Evolutionary conservation across 176 grass and related monocot genomes (phyloP), one percentile per base, ranked within the genome.

Genomic region (Triticum turgidum): DNA sequence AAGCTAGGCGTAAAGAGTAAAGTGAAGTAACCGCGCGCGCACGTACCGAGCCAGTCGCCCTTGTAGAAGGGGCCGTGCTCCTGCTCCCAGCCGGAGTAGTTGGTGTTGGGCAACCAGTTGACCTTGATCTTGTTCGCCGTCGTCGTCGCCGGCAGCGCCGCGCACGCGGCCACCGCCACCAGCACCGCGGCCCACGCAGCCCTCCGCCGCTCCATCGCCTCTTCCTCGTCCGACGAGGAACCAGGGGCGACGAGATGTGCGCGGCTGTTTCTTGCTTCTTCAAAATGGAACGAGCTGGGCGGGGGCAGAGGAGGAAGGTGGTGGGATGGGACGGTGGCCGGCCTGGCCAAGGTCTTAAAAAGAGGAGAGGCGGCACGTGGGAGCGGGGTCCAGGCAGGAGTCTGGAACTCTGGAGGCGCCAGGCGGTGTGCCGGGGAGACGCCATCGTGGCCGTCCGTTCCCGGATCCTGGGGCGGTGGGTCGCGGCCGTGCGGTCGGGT

Each of bases 1-100:
- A 47, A 47, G 3, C 11, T 47, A 21, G 54, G 54, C 5, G 51
- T 54, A 1, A 18, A 54, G 5, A 18, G 5, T 51, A 3, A 49
- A 44, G 42, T 14, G 4, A 14, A 52, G 49, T 52, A 15, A 52
- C 49, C 49, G 20, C 11, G 62, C 20, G 24, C 24, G 62, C 7
- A 32, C 47, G 73, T 91, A 99, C 97, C 97, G 54, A 99, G 90
- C 97, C 97, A 99, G 85, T 96, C 97, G 62, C 87, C 97, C 76
- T 92, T 88, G 90, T 99, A 94, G 86, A 96, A 99, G 21, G 97
- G 97, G 10, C 52, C 61, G 94, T 99, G 94, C 87, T 88, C 73
- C 80, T 87, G 45, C 80, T 79, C 54, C 97, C 97, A 99, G 59
- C 78, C 67, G 89, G 92, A 85, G 92, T 99, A 99, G 92, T 99